Base-by-base conservation (phyloP, 2,329 filamentous ascomycete species). In the Penicillium brevicompactum region DNA sequence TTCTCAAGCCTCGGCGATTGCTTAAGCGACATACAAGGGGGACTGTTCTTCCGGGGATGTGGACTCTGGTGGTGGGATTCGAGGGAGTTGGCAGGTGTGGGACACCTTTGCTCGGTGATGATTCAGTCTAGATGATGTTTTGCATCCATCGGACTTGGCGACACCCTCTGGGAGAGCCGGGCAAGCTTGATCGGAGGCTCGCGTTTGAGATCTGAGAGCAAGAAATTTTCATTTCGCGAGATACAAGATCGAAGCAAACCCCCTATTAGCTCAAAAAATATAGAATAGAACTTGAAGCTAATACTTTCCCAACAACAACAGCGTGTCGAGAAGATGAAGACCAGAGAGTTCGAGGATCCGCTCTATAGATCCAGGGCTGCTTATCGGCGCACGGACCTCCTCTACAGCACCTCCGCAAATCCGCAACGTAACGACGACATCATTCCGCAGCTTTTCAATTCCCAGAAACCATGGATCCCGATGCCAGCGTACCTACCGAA, bases 381-480 rank as follows among this genome's bases (percentile, higher is more conserved):
- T 53, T 53, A 53, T 50, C 49, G 10, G 21, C 14, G 52, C 52
- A 55, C 52, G 31, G 52, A 46, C 52, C 52, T 45, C 2, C 2
- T 4, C 43, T 34, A 30, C 50, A 53, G 8, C 14, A 41, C 32
- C 21, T 22, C 30, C 11, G 30, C 14, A n/a, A 22, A 37, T 21
- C 49, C 22, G 8, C 53, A 45, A 31, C 41, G 31, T 44, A 56
- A 43, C 34, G 53, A 49, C 45, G 27, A 52, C 27, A 48, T 34
- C n/a, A 6, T 37, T 10, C 4, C 2, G 44, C 22, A 42, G n/a
- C n/a, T 43, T 13, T 27, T 41, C 2, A 52, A 3, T 14, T n/a
- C 8, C 8, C 14, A 40, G 27, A 13, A 5, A 34, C 5, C 22
- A 75, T 75, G 72, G 71, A 70, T 24, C 64, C 72, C 24, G 71